Percentiles rank a stretch among this genome's conserved stretches.
These are phyloP conservation scores for Psilocybe cyanescens DNA, from an alignment of 768 basidiomycete genomes.

Conservation along the genomic window DNA sequence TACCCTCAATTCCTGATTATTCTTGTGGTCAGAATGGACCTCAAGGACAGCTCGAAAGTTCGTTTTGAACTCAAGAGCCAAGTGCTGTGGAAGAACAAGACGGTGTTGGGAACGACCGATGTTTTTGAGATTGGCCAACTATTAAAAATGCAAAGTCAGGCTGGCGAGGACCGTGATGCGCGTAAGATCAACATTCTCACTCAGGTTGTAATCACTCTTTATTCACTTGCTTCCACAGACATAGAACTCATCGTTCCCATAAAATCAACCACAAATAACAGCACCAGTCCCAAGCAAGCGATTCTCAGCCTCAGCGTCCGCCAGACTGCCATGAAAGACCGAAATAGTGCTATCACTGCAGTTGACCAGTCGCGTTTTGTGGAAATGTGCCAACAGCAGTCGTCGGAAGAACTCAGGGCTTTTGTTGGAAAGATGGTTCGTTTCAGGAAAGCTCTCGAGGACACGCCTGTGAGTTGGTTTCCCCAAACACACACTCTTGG, in stretches of 20 bases:
- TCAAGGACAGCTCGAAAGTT: constrained; percentile 18
- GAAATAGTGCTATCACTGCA: constrained; percentile 20
- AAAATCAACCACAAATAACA: constrained; percentile 3
- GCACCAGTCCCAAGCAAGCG: not conserved
- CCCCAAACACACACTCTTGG: not conserved
- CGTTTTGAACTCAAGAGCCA: constrained; percentile 24
- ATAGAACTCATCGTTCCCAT: constrained; percentile 19
- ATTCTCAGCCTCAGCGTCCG: constrained; percentile 16
- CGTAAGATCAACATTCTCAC: constrained; percentile 7
- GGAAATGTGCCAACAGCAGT: constrained; percentile 20
- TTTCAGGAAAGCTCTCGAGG: constrained; percentile 15
- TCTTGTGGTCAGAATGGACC: constrained; percentile 14
- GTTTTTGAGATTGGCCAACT: constrained; percentile 16
- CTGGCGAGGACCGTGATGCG: constrained; percentile 17
- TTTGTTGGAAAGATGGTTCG: constrained; percentile 13
- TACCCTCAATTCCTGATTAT: not conserved
- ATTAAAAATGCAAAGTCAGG: constrained; percentile 21
- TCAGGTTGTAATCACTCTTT: not conserved
- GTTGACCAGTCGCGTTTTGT: constrained; percentile 17
- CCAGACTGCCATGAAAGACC: constrained; percentile 17
- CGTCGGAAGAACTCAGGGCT: constrained; percentile 15
- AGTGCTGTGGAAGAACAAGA: constrained; percentile 18
- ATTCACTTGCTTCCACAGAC: constrained; percentile 7
- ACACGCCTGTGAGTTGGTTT: constrained; percentile 14
- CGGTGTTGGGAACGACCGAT: constrained; percentile 21